Percentiles rank a stretch among this genome's conserved stretches.
Evolutionary conservation across 176 grass and related monocot species (phyloP).

Genomic region (Saccharum spontaneum): DNA sequence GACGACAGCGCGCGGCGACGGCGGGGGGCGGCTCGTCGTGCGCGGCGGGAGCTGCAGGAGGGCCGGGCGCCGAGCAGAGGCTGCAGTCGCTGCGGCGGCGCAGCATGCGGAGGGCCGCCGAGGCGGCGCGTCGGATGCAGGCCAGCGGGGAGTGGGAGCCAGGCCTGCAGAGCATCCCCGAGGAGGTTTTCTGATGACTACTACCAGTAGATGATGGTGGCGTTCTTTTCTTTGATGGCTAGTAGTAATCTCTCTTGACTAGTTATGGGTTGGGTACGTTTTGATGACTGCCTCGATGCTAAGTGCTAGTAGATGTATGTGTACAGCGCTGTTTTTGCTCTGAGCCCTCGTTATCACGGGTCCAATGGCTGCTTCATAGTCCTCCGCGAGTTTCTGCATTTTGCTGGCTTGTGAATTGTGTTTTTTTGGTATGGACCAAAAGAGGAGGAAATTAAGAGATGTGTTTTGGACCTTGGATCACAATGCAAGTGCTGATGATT

Average conservation of each 20-base stretch:
- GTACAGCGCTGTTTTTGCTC: constrained; percentile 47
- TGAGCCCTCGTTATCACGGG: neutral
- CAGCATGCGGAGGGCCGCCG: constrained; percentile 53
- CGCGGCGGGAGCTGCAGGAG: neutral
- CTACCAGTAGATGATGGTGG: constrained; percentile 19
- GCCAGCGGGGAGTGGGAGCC: constrained; percentile 66
- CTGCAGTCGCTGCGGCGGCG: constrained; percentile 77
- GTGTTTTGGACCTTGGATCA: constrained; percentile 14
- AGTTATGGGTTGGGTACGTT: constrained; percentile 38
- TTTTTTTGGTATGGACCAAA: neutral
- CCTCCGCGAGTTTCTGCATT: constrained; percentile 28
- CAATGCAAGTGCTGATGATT: constrained; percentile 12
- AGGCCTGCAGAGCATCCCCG: constrained; percentile 83
- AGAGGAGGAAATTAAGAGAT: neutral
- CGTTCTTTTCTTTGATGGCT: neutral
- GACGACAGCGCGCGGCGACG: constrained; percentile 13
- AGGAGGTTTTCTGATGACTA: constrained; percentile 49
- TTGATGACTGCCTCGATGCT: constrained; percentile 52
- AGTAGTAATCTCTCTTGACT: constrained; percentile 37
- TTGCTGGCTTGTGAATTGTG: constrained; percentile 9
- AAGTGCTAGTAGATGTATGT: constrained; percentile 42
- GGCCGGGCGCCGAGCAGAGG: constrained; percentile 54
- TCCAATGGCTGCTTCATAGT: constrained; percentile 13
- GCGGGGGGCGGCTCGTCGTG: neutral
- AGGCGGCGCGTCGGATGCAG: constrained; percentile 46